A percentile compares a stretch with the other conserved stretches of the same genome.
Conservation (phyloP, 73 alveolate species). For the Loxodes magnus region DNA sequence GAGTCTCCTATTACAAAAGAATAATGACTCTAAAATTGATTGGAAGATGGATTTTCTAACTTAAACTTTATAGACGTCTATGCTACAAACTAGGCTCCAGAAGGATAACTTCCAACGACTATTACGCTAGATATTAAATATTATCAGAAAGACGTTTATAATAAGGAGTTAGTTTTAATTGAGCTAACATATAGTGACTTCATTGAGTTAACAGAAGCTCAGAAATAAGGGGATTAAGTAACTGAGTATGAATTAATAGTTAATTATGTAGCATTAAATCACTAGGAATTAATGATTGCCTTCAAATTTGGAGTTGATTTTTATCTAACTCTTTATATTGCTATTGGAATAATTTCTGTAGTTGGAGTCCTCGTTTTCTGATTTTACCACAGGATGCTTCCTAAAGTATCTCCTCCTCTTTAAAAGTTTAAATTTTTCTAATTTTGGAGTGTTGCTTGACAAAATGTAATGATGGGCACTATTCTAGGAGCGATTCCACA, state of each 20-base stretch:
- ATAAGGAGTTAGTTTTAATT: constrained; percentile 44
- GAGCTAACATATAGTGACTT: constrained; percentile 33
- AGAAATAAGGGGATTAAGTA: constrained; percentile 16
- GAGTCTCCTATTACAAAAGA: constrained; percentile 40
- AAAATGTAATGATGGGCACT: constrained; percentile 49
- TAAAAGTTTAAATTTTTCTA: constrained; percentile 46
- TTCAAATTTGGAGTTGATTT: constrained; percentile 67
- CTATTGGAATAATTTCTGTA: constrained; percentile 57
- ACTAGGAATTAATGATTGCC: constrained; percentile 58
- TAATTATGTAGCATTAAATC: constrained; percentile 45
- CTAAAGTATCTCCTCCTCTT: constrained; percentile 31
- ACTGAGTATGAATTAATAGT: constrained; percentile 42
- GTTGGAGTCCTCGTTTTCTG: constrained; percentile 30
- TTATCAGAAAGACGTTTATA: constrained; percentile 35
- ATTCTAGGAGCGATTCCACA: constrained; percentile 45
- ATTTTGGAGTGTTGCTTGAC: constrained; percentile 40
- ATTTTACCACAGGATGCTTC: constrained; percentile 38
- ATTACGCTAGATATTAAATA: constrained; percentile 35
- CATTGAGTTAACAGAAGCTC: constrained; percentile 26
- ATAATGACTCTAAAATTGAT: constrained; percentile 22
- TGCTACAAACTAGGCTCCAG: constrained; percentile 23
- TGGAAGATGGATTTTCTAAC: too few species aligned
- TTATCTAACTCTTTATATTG: constrained; percentile 59
- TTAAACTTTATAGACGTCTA: constrained; percentile 29
- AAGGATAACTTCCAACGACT: constrained; percentile 39